A percentile compares a stretch with the other conserved stretches of the same genome.
phyloP scores from a whole-genome alignment of 129 eudicot species.

The Deinandra increscens region DNA sequence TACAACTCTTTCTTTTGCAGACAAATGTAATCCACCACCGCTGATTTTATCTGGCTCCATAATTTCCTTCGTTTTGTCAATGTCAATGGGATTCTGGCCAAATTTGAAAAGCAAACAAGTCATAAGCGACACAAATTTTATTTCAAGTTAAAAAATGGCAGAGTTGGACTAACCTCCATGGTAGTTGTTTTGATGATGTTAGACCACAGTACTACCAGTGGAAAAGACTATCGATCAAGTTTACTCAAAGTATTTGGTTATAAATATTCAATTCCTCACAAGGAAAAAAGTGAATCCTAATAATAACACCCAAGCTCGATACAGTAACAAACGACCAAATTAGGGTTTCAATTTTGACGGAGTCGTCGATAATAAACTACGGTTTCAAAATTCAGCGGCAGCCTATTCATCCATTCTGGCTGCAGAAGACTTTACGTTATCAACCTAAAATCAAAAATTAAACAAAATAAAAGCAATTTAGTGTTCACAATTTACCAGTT shows the following conservation, averaged over 20 bases:
- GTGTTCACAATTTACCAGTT: no score
- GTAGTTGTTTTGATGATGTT: background rate
- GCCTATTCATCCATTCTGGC: no score
- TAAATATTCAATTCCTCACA: background rate
- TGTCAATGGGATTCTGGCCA: conserved; percentile 38
- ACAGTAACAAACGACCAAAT: no score
- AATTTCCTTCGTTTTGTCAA: conserved; percentile 43
- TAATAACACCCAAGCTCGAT: no score
- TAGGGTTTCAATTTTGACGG: no score
- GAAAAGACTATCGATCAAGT: background rate
- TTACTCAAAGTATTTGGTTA: background rate
- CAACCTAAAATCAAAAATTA: no score
- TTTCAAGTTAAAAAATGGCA: background rate
- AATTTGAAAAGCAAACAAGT: background rate
- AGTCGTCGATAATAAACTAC: no score
- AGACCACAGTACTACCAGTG: no score
- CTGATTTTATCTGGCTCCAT: conserved; percentile 55
- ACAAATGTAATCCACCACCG: conserved; percentile 61
- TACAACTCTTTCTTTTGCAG: conserved; percentile 63
- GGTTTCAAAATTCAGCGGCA: no score
- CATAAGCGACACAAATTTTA: background rate
- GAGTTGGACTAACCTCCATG: conserved; percentile 30
- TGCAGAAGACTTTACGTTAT: no score
- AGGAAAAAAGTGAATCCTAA: no score
- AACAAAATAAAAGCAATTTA: no score